Evolutionary conservation across 2,329 filamentous ascomycete species (phyloP).

Genomic region (Rutstroemia sydowiana): DNA sequence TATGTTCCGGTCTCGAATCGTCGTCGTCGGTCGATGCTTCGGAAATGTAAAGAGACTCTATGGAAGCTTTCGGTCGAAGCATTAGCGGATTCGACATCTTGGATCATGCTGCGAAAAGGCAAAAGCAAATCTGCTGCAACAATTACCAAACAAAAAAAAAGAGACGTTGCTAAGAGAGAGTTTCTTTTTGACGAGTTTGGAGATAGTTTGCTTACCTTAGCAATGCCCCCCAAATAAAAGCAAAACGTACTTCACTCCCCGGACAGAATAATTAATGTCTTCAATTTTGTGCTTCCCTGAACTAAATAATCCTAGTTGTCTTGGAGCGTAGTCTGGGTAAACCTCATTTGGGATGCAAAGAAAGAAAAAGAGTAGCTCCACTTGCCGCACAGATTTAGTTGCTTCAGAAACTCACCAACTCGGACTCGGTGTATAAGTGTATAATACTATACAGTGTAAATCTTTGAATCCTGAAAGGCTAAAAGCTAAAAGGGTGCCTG

Average conservation of each 20-base stretch:
- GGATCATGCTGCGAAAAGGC: conserved; percentile 21
- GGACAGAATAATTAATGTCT: conserved; percentile 9
- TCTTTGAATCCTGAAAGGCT: too few relatives aligned
- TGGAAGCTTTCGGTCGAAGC: conserved; percentile 24
- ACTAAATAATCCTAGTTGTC: not conserved
- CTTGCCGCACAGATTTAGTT: conserved; percentile 7
- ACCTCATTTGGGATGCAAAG: conserved; percentile 6
- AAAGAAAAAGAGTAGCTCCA: conserved; percentile 11
- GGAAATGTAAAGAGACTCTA: conserved; percentile 22
- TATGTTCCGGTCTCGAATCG: not conserved
- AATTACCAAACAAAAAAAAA: conserved; percentile 4
- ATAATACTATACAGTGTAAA: too few relatives aligned
- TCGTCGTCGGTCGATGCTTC: conserved; percentile 22
- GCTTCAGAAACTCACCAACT: not conserved
- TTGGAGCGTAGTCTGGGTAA: not conserved
- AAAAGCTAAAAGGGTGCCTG: too few relatives aligned
- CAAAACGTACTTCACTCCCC: conserved; percentile 12
- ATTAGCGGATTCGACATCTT: conserved; percentile 29
- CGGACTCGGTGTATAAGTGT: too few relatives aligned
- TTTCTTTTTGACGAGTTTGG: conserved; percentile 8
- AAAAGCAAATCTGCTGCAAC: conserved; percentile 5
- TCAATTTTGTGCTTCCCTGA: conserved; percentile 12
- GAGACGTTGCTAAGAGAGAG: conserved; percentile 9
- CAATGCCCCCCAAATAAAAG: conserved; percentile 1
- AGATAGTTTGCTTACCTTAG: conserved; percentile 10